phyloP scores from a whole-genome alignment of 2,329 filamentous ascomycete genomes.

The Colletotrichum australisinense region DNA sequence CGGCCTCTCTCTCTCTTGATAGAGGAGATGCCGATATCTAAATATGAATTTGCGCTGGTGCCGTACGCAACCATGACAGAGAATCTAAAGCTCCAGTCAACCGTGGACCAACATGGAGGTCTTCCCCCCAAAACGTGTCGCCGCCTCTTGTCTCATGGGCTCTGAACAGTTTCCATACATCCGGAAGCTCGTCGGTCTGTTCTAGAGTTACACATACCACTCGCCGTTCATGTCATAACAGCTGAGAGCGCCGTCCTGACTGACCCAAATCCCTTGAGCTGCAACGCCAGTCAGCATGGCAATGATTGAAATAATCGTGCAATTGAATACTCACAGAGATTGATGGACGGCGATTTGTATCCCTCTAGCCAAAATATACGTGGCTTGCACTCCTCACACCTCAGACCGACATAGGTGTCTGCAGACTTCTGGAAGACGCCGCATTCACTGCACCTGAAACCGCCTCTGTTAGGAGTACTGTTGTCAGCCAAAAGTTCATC shows the following conservation, averaged over 20 bases:
- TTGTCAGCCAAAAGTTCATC: not conserved
- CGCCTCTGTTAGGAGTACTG: not conserved
- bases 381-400: not conserved
- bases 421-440: not conserved
- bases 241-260: not conserved
- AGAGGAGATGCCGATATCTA: not conserved
- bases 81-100: not conserved
- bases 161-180: not conserved
- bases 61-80: not conserved
- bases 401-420: not conserved
- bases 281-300: not conserved
- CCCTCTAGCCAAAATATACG: too few species aligned
- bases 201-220: not conserved
- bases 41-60: not conserved
- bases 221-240: not conserved
- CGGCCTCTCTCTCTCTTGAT: not conserved
- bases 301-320: not conserved
- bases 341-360: not conserved
- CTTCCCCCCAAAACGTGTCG: not conserved
- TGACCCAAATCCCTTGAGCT: constrained; percentile 2
- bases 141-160: not conserved
- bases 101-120: not conserved
- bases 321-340: not conserved
- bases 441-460: not conserved
- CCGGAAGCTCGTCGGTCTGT: not conserved